phyloP scores from a whole-genome alignment of 2,329 filamentous ascomycete species.

The Penicillium sp. region DNA sequence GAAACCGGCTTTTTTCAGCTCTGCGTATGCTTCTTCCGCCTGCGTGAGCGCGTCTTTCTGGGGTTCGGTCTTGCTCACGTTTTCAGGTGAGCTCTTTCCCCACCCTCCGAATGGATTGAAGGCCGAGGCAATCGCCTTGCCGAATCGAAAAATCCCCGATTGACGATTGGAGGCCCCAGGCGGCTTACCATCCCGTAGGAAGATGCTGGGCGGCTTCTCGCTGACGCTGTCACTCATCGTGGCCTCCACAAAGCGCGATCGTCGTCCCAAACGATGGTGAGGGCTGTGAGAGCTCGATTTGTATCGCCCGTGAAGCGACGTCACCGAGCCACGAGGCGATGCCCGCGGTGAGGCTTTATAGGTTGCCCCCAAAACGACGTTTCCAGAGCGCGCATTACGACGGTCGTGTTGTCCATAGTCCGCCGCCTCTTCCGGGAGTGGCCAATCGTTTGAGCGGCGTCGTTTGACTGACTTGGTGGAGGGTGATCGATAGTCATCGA shows the following conservation, averaged over 20 bases:
- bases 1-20: conserved; percentile 54
- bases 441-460: conserved; percentile 47
- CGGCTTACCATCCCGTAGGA: conserved; percentile 50
- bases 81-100: conserved; percentile 45
- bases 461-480: conserved; percentile 42
- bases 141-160: conserved; percentile 55
- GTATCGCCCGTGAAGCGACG: conserved; percentile 19
- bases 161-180: conserved; percentile 30
- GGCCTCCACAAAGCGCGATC: conserved; percentile 70
- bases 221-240: conserved; percentile 82
- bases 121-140: conserved; percentile 52
- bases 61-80: conserved; percentile 23
- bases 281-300: conserved; percentile 17
- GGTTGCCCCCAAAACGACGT: conserved; percentile 2
- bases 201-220: conserved; percentile 65
- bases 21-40: conserved; percentile 52
- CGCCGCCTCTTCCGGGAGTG: conserved; percentile 30
- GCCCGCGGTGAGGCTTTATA: conserved; percentile 19
- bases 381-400: conserved; percentile 13
- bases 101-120: conserved; percentile 55
- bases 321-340: conserved; percentile 18
- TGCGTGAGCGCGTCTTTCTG: conserved; percentile 47
- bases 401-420: conserved; percentile 21
- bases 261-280: conserved; percentile 47
- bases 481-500: conserved; percentile 21